Percentiles rank a stretch among this genome's conserved stretches.
phyloP scores from a whole-genome alignment of 2,329 filamentous ascomycete genomes.

The Chrysoporthe puriensis region DNA sequence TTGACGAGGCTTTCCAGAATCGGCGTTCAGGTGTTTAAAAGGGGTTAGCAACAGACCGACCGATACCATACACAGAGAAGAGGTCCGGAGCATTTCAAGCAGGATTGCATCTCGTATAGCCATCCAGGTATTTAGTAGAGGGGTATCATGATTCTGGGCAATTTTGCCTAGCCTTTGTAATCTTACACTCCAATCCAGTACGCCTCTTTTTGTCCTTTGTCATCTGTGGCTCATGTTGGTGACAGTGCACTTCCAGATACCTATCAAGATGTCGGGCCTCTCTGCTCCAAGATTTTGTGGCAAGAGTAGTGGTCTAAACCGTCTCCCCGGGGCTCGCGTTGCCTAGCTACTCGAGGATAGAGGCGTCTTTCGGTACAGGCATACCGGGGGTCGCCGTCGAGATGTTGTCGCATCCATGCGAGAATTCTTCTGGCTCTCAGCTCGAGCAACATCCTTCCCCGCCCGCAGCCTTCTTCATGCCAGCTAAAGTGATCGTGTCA shows the following conservation, averaged over 20 bases:
- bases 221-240: background rate
- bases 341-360: background rate
- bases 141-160: slow-evolving; percentile 39
- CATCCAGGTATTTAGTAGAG: slow-evolving; percentile 19
- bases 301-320: too few relatives aligned
- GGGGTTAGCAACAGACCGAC: slow-evolving; percentile 8
- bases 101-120: background rate
- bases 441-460: slow-evolving; percentile 32
- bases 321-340: background rate
- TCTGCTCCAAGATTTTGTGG: background rate
- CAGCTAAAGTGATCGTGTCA: slow-evolving; percentile 76
- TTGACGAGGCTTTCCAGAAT: slow-evolving; percentile 17
- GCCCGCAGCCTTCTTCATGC: slow-evolving; percentile 40
- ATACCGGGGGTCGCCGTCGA: background rate
- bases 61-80: slow-evolving; percentile 4
- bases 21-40: slow-evolving; percentile 37
- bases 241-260: background rate
- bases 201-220: background rate
- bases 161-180: slow-evolving; percentile 18
- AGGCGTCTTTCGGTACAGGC: background rate
- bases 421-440: background rate
- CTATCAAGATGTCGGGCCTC: background rate
- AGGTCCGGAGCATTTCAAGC: slow-evolving; percentile 14
- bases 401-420: background rate
- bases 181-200: slow-evolving; percentile 19